Evolutionary conservation across 805 yeast genomes (phyloP).

Genomic region (Wickerhamomyces subpelliculosus): DNA sequence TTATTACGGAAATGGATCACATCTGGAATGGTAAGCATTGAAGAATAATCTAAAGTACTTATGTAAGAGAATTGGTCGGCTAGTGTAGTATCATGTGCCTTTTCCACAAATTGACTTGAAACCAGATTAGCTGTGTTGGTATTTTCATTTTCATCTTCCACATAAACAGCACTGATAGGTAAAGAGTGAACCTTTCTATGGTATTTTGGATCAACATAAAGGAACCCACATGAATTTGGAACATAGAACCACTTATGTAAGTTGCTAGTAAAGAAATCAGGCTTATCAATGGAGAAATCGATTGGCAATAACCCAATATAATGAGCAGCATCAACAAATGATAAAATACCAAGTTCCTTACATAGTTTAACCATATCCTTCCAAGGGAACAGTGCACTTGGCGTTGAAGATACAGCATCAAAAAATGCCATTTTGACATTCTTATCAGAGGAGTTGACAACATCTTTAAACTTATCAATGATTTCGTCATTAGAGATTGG

Average conservation of each 20-base stretch:
- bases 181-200: conserved; percentile 46
- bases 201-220: conserved; percentile 48
- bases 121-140: too few relatives aligned
- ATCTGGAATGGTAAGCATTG: conserved; percentile 44
- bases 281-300: conserved; percentile 34
- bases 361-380: conserved; percentile 40
- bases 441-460: conserved; percentile 20
- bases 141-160: conserved; percentile 25
- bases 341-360: conserved; percentile 36
- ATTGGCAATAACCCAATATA: conserved; percentile 48
- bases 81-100: conserved; percentile 2
- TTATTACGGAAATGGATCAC: too few relatives aligned
- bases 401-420: conserved; percentile 58
- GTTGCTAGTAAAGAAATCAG: conserved; percentile 58
- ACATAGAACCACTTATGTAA: conserved; percentile 64
- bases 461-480: conserved; percentile 25
- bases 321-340: conserved; percentile 72
- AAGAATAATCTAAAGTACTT: conserved; percentile 45
- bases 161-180: conserved; percentile 48
- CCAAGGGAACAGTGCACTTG: conserved; percentile 55
- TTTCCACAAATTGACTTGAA: too few relatives aligned
- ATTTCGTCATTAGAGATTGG: conserved; percentile 39
- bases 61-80: conserved; percentile 40
- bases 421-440: conserved; percentile 38
- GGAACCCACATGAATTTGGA: conserved; percentile 51